A percentile compares a stretch with the other conserved stretches of the same genome.
Conservation (phyloP, 73 alveolate species). For the Blepharisma stoltei region DNA sequence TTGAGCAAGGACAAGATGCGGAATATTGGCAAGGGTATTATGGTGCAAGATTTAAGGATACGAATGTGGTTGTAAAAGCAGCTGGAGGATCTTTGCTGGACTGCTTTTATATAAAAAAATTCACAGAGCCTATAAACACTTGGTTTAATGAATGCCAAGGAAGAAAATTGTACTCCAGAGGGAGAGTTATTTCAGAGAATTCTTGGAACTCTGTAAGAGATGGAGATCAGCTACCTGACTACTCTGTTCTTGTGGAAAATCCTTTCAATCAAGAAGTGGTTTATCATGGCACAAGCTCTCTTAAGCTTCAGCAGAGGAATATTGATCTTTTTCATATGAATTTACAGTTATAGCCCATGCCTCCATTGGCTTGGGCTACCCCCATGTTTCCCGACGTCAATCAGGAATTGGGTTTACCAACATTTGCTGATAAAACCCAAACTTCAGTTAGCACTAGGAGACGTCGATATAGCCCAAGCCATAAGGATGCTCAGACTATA, state of each 20-base stretch:
- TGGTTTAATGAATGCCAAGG: slow-evolving; percentile 20
- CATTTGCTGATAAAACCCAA: too few species aligned
- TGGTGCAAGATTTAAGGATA: slow-evolving; percentile 32
- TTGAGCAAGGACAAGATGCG: slow-evolving; percentile 45
- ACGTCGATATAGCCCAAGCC: too few species aligned
- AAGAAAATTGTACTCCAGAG: neutral
- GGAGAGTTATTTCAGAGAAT: neutral
- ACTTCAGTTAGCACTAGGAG: too few species aligned
- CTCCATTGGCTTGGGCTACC: too few species aligned
- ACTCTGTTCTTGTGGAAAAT: neutral
- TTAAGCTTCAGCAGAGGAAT: neutral
- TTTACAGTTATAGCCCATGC: neutral
- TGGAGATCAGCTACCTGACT: neutral
- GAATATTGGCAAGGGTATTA: slow-evolving; percentile 63
- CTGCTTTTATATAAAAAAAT: neutral
- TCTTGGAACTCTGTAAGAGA: slow-evolving; percentile 12
- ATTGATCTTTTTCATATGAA: neutral
- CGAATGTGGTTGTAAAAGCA: neutral
- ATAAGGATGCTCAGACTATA: too few species aligned
- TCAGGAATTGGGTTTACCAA: too few species aligned
- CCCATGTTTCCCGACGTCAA: too few species aligned
- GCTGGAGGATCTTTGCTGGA: neutral
- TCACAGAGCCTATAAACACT: neutral
- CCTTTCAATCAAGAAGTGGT: neutral
- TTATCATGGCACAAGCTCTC: slow-evolving; percentile 21